Evolutionary conservation across 305 asterid species (phyloP), one percentile per base, ranked within the genome.

Genomic region (Rubia peregrina): DNA sequence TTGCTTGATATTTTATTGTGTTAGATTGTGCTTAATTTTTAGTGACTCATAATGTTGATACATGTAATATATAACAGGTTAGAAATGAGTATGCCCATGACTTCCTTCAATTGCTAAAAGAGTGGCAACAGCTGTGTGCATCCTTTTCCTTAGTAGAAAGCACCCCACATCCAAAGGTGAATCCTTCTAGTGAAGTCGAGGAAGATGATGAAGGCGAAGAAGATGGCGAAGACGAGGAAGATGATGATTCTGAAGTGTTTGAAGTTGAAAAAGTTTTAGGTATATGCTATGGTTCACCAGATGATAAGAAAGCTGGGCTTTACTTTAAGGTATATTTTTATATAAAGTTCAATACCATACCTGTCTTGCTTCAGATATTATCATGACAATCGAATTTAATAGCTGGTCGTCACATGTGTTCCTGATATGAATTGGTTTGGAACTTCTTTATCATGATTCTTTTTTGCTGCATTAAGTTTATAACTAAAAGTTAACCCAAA

Each of bases 261-360:
- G 91, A 73, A 24, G 98, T 87, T 10, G 84, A 76, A 14, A 87
- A 90, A 73, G 81, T 92, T 69, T 72, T 89, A 40, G 86, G 80
- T 14, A 84, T 90, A 51, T 86, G 97, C 73, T 86, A 83, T 26
- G 95, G 97, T 6, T 91, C 90, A 76, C 97, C 93, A n/a, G 78
- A 81, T 40, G 73, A 41, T 24, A 85, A 82, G 51, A 76, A 79
- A 43, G 64, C 73, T 0, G 89, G 93, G 51, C 77, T 92, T 66
- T 83, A 89, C 76, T 87, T 89, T 67, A 86, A 83, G 96, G 98
- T 92, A 73, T 16, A 1, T 21, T 43, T 5, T 44, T 7, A 8
- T 17, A 17, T 5, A 24, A 19, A 14, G 11, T 36, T 12, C 10
- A 5, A 16, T 9, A 22, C 6, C 11, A 44, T 43, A 10, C 21